Base-by-base conservation (phyloP, 1,284 basidiomycete genomes). In the Ganoderma lucidum region DNA sequence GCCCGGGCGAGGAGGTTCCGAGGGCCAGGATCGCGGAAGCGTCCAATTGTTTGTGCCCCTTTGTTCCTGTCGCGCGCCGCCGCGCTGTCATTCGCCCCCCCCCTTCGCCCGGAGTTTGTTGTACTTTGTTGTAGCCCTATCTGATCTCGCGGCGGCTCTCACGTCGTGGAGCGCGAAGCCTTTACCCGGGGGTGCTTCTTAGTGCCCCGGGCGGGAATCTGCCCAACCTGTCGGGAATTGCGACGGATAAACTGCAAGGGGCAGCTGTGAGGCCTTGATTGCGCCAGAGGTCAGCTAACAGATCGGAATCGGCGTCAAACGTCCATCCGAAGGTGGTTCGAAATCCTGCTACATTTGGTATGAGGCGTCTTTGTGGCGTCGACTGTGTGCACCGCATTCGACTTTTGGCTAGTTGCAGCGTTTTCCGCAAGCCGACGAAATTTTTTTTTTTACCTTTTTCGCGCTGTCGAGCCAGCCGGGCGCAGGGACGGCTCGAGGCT, bases 121-220 rank as follows among this genome's bases (percentile, higher is more conserved):
- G 66, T 67, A 58, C 61, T 35, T 44, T 67, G 66, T 63, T 67
- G 66, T 67, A 67, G 53, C 66, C 66, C 42, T 63, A 64, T 64
- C 48, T n/a, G 63, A 55, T 64, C 53, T 32, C 44, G 17, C 17
- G 44, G 39, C 48, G 44, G 39, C 48, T 51, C 48, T 53, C 48
- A 53, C 32, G 53, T 56, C 53, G 53, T 56, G 30, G 32, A 30
- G 10, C 28, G 12, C 51, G n/a, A 48, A 48, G 19, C 45, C 19
- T 28, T 23, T 53, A 35, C 17, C 53, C 32, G 53, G 32, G 6
- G 14, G 23, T 9, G 45, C 6, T 19, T 19, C 19, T 10, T 48
- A 23, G n/a, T 23, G n/a, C 45, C n/a, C 4, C 8, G 35, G 35
- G 35, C 35, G 35, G 35, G 35, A 35, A 35, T 35, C n/a, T 48